Evolutionary conservation across 495 filamentous ascomycete genomes (phyloP).

Genomic region (Ascobolus immersus): DNA sequence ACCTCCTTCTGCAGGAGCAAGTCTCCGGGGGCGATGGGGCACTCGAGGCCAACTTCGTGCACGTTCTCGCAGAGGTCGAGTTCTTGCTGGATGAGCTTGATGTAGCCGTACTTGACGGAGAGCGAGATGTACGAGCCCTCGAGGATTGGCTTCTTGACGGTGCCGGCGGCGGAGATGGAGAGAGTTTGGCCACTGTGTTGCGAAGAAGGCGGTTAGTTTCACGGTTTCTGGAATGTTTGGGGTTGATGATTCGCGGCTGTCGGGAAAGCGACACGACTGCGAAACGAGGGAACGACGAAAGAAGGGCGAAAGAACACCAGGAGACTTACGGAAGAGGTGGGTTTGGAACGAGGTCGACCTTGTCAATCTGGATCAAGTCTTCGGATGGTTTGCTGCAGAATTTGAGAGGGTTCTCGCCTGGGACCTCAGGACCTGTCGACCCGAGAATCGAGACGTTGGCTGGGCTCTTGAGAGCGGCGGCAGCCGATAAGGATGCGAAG

Average conservation of each 20-base stretch:
- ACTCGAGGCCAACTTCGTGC: slow-evolving; percentile 62
- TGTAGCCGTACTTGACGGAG: slow-evolving; percentile 79
- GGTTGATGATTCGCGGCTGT: slow-evolving; percentile 1
- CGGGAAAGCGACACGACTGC: no score
- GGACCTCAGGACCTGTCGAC: no score
- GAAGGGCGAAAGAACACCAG: background rate
- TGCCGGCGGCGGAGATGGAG: slow-evolving; percentile 50
- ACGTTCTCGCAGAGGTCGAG: slow-evolving; percentile 75
- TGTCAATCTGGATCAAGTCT: slow-evolving; percentile 45
- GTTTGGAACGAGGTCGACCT: slow-evolving; percentile 61
- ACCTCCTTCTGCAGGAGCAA: slow-evolving; percentile 52
- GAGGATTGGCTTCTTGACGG: slow-evolving; percentile 37
- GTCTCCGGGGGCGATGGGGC: slow-evolving; percentile 57
- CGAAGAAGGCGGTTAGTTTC: background rate
- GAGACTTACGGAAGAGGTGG: slow-evolving; percentile 57
- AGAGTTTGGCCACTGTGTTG: slow-evolving; percentile 48
- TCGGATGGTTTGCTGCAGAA: slow-evolving; percentile 40
- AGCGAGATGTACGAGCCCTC: slow-evolving; percentile 55
- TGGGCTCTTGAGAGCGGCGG: no score
- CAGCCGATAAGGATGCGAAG: no score
- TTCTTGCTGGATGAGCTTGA: slow-evolving; percentile 53
- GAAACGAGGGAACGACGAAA: no score
- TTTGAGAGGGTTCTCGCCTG: slow-evolving; percentile 48
- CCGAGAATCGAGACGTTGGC: no score
- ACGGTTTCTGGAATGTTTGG: slow-evolving; percentile 4